Base-by-base conservation (phyloP, 2,329 filamentous ascomycete genomes). In the Plectosphaerella cucumerina region DNA sequence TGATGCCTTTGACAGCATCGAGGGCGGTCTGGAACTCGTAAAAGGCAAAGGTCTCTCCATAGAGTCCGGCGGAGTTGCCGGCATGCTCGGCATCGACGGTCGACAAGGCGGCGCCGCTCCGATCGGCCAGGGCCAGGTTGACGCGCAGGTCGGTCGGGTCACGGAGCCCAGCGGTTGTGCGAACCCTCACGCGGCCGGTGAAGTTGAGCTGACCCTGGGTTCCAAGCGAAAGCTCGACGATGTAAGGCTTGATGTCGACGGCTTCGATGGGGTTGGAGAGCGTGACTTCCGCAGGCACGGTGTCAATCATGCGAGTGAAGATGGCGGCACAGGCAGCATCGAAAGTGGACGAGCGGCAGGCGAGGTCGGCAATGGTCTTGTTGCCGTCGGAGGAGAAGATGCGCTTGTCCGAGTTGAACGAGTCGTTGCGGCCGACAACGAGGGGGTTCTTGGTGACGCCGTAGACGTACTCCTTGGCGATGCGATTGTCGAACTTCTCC, bases 321-420 rank as follows among this genome's bases (percentile, higher is more conserved):
- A 67, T 49, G 15, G 58, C 50, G 1, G 58, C 53, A 39, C 67
- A 70, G 17, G 53, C 60, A n/a, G 53, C 62, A 21, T 66, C 62
- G 57, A 77, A 77, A 3, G 60, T 61, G 9, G 56, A 56, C 43
- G 68, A 60, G 5, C 63, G 58, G 44, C 69, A 60, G 4, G 66
- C 64, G 58, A 77, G 59, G 1, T 64, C 60, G 20, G 57, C 60
- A 44, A 78, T 71, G 1, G 72, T 76, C 20, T 61, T 65, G 59
- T 75, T 75, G 1, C 59, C 59, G 44, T 61, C 59, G 9, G 54
- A 53, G 12, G 48, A 49, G 26, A 61, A 61, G 37, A 61, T 60
- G 34, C 59, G 50, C 22, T 44, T 52, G 44, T 59, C 58, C 9
- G 58, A 61, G 34, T 52, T 53, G 3, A 59, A 53, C 9, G 57